Conservation (phyloP, 2,329 filamentous ascomycete genomes). For the Apiospora arundinis region DNA sequence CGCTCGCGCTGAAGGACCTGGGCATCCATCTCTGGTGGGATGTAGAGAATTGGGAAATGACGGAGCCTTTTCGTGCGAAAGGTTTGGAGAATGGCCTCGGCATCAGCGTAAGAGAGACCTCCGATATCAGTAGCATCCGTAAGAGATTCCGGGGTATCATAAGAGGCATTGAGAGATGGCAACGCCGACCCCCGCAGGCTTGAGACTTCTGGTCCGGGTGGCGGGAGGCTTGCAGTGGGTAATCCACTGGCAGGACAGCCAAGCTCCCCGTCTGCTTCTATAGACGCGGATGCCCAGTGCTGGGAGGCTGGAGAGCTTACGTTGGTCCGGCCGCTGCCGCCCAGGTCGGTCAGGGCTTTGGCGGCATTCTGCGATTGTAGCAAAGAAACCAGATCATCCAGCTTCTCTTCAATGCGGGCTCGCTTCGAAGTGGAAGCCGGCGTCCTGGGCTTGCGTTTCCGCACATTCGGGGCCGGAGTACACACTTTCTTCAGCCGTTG, state of each 20-base stretch:
- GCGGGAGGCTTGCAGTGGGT: neutral
- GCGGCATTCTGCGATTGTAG: slow-evolving; percentile 35
- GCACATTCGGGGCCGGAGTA: slow-evolving; percentile 20
- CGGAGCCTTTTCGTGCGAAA: slow-evolving; percentile 31
- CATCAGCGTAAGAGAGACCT: neutral
- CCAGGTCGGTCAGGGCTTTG: slow-evolving; percentile 13
- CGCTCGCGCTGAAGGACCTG: slow-evolving; percentile 31
- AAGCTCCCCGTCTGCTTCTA: neutral
- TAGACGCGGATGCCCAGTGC: neutral
- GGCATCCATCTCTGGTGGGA: slow-evolving; percentile 34
- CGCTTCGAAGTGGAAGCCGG: slow-evolving; percentile 27
- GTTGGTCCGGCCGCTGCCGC: slow-evolving; percentile 1
- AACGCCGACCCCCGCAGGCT: neutral
- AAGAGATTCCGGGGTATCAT: slow-evolving; percentile 3
- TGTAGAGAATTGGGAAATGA: slow-evolving; percentile 37
- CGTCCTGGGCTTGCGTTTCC: slow-evolving; percentile 32
- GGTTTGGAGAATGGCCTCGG: slow-evolving; percentile 24
- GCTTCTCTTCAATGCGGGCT: slow-evolving; percentile 36
- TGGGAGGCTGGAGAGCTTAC: slow-evolving; percentile 8
- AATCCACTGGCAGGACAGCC: neutral
- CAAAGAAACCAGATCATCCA: slow-evolving; percentile 38
- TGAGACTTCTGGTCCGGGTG: neutral
- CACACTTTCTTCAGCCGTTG: slow-evolving; percentile 25
- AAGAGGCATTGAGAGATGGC: neutral
- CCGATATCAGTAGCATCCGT: neutral